Evolutionary conservation across 495 filamentous ascomycete genomes (phyloP).

Genomic region (Margaritispora aquatica): DNA sequence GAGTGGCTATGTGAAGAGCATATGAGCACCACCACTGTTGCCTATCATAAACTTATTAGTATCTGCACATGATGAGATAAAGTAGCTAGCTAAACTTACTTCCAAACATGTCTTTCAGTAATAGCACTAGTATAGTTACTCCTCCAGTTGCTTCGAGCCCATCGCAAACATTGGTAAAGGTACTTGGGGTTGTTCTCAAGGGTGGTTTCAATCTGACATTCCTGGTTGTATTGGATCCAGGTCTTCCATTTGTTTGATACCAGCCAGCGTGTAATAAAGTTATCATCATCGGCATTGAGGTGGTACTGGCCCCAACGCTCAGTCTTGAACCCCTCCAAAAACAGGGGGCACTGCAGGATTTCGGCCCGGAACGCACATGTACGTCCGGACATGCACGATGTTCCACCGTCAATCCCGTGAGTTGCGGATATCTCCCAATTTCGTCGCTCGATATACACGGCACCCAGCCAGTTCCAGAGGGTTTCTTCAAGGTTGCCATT

Average conservation of each 20-base stretch:
- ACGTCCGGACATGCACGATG: conserved; percentile 82
- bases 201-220: conserved; percentile 70
- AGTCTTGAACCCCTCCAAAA: conserved; percentile 65
- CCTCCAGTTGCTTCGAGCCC: conserved; percentile 77
- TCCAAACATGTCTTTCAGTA: conserved; percentile 60
- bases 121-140: conserved; percentile 75
- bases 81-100: conserved; percentile 40
- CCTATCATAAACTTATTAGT: conserved; percentile 30
- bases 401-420: conserved; percentile 76
- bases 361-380: conserved; percentile 77
- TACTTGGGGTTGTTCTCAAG: conserved; percentile 69
- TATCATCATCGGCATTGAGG: conserved; percentile 79
- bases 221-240: conserved; percentile 66
- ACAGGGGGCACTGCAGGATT: conserved; percentile 71
- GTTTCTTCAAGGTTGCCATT: conserved; percentile 48
- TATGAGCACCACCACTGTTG: conserved; percentile 72
- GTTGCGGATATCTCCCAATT: conserved; percentile 89
- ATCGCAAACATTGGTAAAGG: conserved; percentile 71
- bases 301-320: conserved; percentile 68
- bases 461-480: conserved; percentile 72
- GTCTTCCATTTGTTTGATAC: conserved; percentile 71
- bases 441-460: conserved; percentile 73
- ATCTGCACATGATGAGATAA: neutral
- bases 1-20: conserved; percentile 66
- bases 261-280: conserved; percentile 77